Evolutionary conservation across 805 yeast genomes (phyloP).

Genomic region (Metschnikowia drakensbergensis): DNA sequence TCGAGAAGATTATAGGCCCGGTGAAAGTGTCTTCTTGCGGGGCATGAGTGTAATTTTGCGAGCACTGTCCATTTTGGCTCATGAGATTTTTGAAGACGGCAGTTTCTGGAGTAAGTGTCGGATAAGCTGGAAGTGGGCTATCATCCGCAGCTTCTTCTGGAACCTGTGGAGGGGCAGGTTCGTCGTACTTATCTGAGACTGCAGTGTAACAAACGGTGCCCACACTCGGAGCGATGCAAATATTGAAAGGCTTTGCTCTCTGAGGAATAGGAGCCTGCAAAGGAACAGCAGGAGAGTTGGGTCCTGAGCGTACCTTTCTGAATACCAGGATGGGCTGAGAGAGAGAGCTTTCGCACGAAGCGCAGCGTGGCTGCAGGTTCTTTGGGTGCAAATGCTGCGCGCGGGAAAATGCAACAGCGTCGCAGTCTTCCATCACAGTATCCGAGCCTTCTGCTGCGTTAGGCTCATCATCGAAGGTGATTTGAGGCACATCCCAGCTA

Average conservation of each 20-base stretch:
- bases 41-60: neutral
- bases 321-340: neutral
- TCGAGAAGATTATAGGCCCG: neutral
- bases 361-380: constrained; percentile 1
- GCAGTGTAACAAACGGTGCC: neutral
- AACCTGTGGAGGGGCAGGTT: neutral
- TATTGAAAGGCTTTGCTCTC: neutral
- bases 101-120: neutral
- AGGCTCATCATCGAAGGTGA: neutral
- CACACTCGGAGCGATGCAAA: neutral
- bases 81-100: neutral
- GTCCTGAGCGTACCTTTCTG: neutral
- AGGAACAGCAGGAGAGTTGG: neutral
- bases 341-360: neutral
- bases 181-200: neutral
- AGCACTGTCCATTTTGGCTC: neutral
- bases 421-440: constrained; percentile 1
- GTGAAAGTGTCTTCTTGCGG: neutral
- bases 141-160: neutral
- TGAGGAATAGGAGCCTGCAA: neutral
- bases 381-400: constrained; percentile 3
- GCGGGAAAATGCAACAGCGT: neutral
- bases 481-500: neutral
- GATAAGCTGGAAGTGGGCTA: neutral
- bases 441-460: neutral